A percentile compares a stretch with the other conserved stretches of the same genome.
phyloP scores from a whole-genome alignment of 495 filamentous ascomycete genomes.

The Aspergillus baeticus region DNA sequence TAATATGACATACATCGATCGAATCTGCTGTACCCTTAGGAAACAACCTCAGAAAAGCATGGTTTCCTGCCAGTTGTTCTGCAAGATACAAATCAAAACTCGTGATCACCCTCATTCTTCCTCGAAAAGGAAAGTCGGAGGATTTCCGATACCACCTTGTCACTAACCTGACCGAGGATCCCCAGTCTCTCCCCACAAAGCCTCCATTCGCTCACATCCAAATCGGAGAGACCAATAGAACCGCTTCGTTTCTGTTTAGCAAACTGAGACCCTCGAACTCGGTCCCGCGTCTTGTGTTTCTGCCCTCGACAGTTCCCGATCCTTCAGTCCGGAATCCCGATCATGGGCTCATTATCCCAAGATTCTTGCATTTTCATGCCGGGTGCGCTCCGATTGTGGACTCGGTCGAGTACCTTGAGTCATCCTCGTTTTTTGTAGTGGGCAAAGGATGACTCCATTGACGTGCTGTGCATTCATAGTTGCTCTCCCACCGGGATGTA shows the following conservation, averaged over 20 bases:
- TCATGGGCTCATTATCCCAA: not conserved
- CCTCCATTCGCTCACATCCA: not conserved
- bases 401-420: too few relatives aligned
- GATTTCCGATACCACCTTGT: not conserved
- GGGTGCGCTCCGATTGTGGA: not conserved
- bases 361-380: not conserved
- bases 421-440: not conserved
- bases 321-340: conserved; percentile 1
- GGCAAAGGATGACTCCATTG: not conserved
- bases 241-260: not conserved
- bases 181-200: not conserved
- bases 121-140: conserved; percentile 8
- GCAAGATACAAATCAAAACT: not conserved
- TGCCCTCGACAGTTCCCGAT: not conserved
- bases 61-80: too few relatives aligned
- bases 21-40: too few relatives aligned
- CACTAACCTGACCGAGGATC: not conserved
- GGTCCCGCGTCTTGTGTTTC: not conserved
- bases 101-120: not conserved
- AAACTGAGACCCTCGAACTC: not conserved
- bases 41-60: too few relatives aligned
- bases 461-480: not conserved
- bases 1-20: too few relatives aligned
- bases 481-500: not conserved
- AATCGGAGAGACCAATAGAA: not conserved